Conservation (phyloP, 768 basidiomycete species). For the Tricholoma flavovirens region DNA sequence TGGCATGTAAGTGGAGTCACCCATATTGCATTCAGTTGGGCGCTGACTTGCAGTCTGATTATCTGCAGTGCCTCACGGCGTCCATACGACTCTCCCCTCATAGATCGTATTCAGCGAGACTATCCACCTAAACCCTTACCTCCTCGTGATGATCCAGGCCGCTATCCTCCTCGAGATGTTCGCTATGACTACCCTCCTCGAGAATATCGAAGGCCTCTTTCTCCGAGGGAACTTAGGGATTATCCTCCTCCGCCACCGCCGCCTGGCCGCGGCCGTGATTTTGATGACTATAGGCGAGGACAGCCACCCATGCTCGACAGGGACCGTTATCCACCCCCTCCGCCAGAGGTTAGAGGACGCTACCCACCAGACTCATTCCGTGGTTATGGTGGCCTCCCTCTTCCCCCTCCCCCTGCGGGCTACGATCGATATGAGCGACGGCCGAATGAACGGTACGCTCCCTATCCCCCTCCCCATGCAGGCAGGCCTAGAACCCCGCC, state of each 20-base stretch:
- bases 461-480: conserved; percentile 41
- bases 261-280: conserved; percentile 53
- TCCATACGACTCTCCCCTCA: conserved; percentile 44
- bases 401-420: conserved; percentile 37
- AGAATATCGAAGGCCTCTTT: conserved; percentile 56
- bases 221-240: conserved; percentile 66
- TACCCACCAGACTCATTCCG: conserved; percentile 51
- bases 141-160: conserved; percentile 53
- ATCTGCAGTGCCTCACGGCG: conserved; percentile 32
- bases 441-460: conserved; percentile 43
- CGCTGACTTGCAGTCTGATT: no score
- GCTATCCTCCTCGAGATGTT: conserved; percentile 45
- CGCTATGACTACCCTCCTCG: conserved; percentile 62
- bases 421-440: conserved; percentile 64
- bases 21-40: not conserved
- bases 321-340: conserved; percentile 50
- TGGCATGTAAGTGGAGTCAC: conserved; percentile 40
- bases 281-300: conserved; percentile 63
- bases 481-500: conserved; percentile 51
- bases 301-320: conserved; percentile 37
- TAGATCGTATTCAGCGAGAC: conserved; percentile 59
- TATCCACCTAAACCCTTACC: conserved; percentile 38
- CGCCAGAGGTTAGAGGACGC: conserved; percentile 50
- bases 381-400: conserved; percentile 46
- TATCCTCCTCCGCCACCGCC: conserved; percentile 47